phyloP scores from a whole-genome alignment of 2,329 filamentous ascomycete species.

The Curvularia spicifera region DNA sequence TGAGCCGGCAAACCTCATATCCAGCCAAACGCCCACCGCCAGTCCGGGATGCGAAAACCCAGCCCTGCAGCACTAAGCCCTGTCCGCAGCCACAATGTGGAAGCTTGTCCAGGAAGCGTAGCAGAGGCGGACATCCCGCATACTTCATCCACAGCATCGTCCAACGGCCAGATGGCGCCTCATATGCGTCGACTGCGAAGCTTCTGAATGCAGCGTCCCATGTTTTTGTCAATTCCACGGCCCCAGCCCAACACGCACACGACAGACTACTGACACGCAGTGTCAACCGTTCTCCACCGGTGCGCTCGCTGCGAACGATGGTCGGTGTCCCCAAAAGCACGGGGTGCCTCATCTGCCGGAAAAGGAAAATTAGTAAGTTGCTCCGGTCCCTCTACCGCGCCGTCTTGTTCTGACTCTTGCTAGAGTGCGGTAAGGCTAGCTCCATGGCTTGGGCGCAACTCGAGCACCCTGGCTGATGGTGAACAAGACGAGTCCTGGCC shows the following conservation, averaged over 20 bases:
- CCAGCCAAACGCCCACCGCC: conserved; percentile 19
- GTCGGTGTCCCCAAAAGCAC: conserved; percentile 47
- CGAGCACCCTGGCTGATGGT: conserved; percentile 17
- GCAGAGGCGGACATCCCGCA: conserved; percentile 13
- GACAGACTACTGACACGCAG: conserved; percentile 1
- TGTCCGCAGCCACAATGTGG: conserved; percentile 15
- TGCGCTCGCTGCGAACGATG: conserved; percentile 25
- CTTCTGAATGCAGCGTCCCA: conserved; percentile 3
- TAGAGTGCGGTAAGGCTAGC: conserved; percentile 29
- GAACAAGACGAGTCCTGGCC: conserved; percentile 47
- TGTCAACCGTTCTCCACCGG: neutral
- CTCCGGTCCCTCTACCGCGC: neutral
- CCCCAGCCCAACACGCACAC: neutral
- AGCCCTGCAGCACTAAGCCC: conserved; percentile 21
- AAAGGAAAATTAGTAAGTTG: conserved; percentile 44
- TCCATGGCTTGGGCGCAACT: conserved; percentile 7
- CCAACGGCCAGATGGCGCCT: conserved; percentile 11
- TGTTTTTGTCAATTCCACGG: neutral
- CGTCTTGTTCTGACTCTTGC: conserved; percentile 16
- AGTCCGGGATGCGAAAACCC: conserved; percentile 16
- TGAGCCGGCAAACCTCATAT: conserved; percentile 19
- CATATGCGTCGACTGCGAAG: conserved; percentile 8
- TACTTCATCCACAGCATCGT: conserved; percentile 19
- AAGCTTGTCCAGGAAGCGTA: conserved; percentile 17
- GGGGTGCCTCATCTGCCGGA: conserved; percentile 42